A percentile compares a stretch with the other conserved stretches of the same genome.
Conservation (phyloP, 2,329 filamentous ascomycete species). For the Dactylellina sp. region DNA sequence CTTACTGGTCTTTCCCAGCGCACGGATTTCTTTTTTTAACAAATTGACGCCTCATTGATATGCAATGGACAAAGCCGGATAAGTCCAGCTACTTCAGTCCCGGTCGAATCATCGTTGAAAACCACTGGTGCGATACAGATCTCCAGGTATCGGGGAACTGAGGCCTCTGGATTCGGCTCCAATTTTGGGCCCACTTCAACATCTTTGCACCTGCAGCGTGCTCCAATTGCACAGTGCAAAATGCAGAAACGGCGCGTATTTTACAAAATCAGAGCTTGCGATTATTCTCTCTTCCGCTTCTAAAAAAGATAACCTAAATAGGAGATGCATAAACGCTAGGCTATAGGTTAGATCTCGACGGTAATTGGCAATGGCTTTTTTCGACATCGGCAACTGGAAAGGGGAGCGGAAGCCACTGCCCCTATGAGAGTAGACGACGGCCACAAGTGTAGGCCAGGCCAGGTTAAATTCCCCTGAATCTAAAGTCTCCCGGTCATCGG, state of each 20-base stretch:
- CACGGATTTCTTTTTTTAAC: conserved; percentile 42
- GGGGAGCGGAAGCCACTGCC: conserved; percentile 11
- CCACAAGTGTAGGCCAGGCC: no score
- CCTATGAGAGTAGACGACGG: conserved; percentile 30
- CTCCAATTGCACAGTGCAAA: conserved; percentile 53
- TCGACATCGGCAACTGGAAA: conserved; percentile 28
- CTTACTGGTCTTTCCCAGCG: conserved; percentile 20
- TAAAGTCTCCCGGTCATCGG: conserved; percentile 32
- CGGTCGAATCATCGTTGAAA: conserved; percentile 47
- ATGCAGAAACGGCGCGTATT: conserved; percentile 56
- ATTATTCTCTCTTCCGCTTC: conserved; percentile 42
- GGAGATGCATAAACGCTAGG: conserved; percentile 56
- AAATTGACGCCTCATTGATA: conserved; percentile 36
- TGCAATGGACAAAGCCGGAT: conserved; percentile 38
- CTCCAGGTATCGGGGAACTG: conserved; percentile 40
- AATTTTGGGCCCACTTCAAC: conserved; percentile 52
- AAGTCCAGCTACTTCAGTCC: conserved; percentile 48
- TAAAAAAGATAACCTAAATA: conserved; percentile 30
- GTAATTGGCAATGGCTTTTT: conserved; percentile 56
- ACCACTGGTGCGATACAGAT: conserved; percentile 37
- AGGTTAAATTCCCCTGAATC: conserved; percentile 51
- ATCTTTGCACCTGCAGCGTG: conserved; percentile 38
- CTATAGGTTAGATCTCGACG: conserved; percentile 27
- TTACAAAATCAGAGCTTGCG: conserved; percentile 39
- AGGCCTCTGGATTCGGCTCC: conserved; percentile 47